phyloP scores from a whole-genome alignment of 441 rosid species.

The Euphorbia corollata region DNA sequence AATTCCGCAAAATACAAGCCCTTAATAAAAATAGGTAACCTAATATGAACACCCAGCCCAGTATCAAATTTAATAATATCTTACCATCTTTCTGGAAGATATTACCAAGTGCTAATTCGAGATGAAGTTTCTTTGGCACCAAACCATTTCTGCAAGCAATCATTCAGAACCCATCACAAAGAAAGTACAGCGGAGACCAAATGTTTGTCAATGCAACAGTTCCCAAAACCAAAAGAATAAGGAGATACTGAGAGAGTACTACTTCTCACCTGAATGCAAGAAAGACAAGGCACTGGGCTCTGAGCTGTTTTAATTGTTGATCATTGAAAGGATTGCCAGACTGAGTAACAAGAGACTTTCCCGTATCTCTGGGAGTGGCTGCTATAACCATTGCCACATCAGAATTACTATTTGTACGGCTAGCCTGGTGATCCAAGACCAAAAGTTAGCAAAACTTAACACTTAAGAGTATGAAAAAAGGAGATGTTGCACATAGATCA shows the following conservation, averaged over 20 bases:
- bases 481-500: not conserved
- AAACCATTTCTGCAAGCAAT: conserved; percentile 49
- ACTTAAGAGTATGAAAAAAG: not conserved
- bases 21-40: conserved; percentile 9
- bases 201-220: conserved; percentile 7
- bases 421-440: conserved; percentile 36
- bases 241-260: conserved; percentile 13
- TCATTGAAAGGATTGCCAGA: conserved; percentile 75
- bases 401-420: conserved; percentile 38
- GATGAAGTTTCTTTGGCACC: conserved; percentile 83
- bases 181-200: conserved; percentile 4
- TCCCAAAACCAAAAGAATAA: conserved; percentile 11
- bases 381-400: conserved; percentile 46
- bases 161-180: conserved; percentile 17
- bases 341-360: conserved; percentile 53
- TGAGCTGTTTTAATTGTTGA: conserved; percentile 86
- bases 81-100: conserved; percentile 69
- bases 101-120: conserved; percentile 81
- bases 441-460: not conserved
- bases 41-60: not conserved
- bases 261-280: conserved; percentile 68
- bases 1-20: not conserved
- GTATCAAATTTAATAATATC: conserved; percentile 11
- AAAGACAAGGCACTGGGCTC: conserved; percentile 95
- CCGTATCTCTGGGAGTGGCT: conserved; percentile 51